Evolutionary conservation across 2,329 filamentous ascomycete species (phyloP).

Genomic region (Phialophora expanda): DNA sequence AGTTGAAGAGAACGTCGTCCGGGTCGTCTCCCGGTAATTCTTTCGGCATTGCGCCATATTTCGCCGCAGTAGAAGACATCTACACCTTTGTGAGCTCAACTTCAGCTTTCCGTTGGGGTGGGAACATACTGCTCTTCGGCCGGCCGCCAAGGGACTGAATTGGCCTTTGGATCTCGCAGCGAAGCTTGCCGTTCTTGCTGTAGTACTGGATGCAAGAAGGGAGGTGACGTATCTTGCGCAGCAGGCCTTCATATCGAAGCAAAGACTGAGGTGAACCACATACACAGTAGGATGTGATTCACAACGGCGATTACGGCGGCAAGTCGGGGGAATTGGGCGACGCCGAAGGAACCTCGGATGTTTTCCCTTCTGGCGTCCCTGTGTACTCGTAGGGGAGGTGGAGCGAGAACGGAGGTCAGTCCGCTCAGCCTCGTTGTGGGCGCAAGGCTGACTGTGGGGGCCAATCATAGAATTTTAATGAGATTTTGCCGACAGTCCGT

Average conservation of each 20-base stretch:
- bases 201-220: constrained; percentile 28
- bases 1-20: constrained; percentile 92
- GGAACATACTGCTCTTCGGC: constrained; percentile 28
- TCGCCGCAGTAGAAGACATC: constrained; percentile 48
- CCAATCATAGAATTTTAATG: too few relatives aligned
- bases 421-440: too few relatives aligned
- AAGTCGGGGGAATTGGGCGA: not conserved
- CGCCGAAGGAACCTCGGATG: constrained; percentile 14
- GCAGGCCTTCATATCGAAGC: constrained; percentile 38
- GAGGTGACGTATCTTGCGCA: constrained; percentile 37
- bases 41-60: constrained; percentile 46
- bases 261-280: constrained; percentile 7
- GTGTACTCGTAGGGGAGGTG: not conserved
- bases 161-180: constrained; percentile 22
- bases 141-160: constrained; percentile 15
- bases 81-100: constrained; percentile 38
- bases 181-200: constrained; percentile 20
- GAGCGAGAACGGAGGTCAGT: not conserved
- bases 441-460: too few relatives aligned
- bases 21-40: constrained; percentile 72
- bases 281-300: not conserved
- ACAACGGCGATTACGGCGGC: not conserved
- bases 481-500: too few relatives aligned
- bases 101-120: not conserved
- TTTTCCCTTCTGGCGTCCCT: not conserved